Base-by-base conservation (phyloP, 345 rosid genomes). In the Chamaenerion angustifolium region DNA sequence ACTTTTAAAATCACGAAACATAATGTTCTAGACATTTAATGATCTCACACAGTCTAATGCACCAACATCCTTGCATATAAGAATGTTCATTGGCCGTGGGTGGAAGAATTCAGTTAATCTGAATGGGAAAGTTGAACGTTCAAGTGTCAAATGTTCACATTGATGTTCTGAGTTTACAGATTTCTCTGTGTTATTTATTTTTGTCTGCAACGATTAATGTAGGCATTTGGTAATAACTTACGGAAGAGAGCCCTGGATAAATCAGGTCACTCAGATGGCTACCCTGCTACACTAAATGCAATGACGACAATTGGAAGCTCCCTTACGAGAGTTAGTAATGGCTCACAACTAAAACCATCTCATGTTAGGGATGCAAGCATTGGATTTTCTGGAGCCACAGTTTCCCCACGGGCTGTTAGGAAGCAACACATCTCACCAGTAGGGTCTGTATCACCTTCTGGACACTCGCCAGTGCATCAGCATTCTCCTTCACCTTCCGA, bases 191-290 rank as follows among this genome's bases (percentile, higher is more conserved):
- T 11, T 21, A 31, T 37, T 55, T 8, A 16, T 7, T 31, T 14
- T 3, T 5, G 7, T 31, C 37, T 31, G 8, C 37, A 31, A 31
- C 25, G 25, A 31, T 31, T 31, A 7, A 31, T 31, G 37, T 19
- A 47, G 60, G 52, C 40, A 18, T 18, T 49, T 43, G 61, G 42
- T 18, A 42, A 43, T 68, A 70, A 63, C 61, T 65, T 70, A 46
- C 60, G 41, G 51, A 81, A 66, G 68, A 63, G 57, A 19, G 48
- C 52, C 48, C 42, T 64, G 6, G 6, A 45, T 53, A 59, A 46
- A 58, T 56, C 74, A 31, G 66, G 63, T 65, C 68, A 54, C 46
- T 56, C 78, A n/a, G 86, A 83, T 56, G 75, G 64, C 25, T 68
- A 67, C 66, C 52, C 83, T 60, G 74, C 79, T 13, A 42, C 48